phyloP scores from a whole-genome alignment of 2,329 filamentous ascomycete species.

The Metarhizium brunneum region DNA sequence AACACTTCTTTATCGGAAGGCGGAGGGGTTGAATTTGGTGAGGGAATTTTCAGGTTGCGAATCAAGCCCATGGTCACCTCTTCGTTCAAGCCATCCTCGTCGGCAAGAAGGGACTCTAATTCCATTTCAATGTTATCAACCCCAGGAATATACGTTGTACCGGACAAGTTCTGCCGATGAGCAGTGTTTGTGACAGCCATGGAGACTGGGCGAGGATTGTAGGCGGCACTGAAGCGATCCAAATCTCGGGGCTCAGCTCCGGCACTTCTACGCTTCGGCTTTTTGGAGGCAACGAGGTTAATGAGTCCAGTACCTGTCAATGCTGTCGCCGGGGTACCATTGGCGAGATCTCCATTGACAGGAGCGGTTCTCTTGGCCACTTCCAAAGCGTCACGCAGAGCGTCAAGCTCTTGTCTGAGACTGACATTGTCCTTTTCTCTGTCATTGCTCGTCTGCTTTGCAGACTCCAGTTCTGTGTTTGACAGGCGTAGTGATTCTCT shows the following conservation, averaged over 20 bases:
- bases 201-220: constrained; percentile 90
- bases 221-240: constrained; percentile 85
- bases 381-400: constrained; percentile 88
- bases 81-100: constrained; percentile 92
- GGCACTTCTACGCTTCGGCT: constrained; percentile 88
- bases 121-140: constrained; percentile 91
- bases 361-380: constrained; percentile 71
- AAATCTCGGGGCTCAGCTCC: constrained; percentile 76
- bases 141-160: constrained; percentile 68
- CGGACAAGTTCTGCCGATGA: constrained; percentile 62
- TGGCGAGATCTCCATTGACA: constrained; percentile 52
- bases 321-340: constrained; percentile 31
- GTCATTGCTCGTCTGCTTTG: constrained; percentile 63
- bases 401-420: constrained; percentile 77
- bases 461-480: constrained; percentile 70
- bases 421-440: constrained; percentile 80
- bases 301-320: constrained; percentile 68
- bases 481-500: constrained; percentile 73
- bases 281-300: constrained; percentile 95
- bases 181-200: constrained; percentile 72
- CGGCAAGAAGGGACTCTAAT: constrained; percentile 83
- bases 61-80: constrained; percentile 96
- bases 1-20: constrained; percentile 97
- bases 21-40: constrained; percentile 74
- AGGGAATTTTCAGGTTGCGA: constrained; percentile 90